These are phyloP conservation scores for Naganishia friedmannii DNA, from an alignment of 768 basidiomycete genomes.

Conservation along the genomic window DNA sequence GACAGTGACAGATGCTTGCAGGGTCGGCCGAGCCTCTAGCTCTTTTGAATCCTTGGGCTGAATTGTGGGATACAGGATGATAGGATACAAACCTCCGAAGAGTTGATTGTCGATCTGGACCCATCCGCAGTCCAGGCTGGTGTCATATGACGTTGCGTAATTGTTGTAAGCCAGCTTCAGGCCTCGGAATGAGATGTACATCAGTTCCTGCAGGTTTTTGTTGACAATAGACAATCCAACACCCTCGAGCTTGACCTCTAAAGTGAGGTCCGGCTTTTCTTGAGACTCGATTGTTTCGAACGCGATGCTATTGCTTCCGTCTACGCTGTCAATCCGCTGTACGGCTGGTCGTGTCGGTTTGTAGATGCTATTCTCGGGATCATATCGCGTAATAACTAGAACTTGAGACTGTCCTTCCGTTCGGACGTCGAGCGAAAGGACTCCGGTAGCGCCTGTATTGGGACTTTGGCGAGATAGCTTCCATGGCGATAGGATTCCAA, in stretches of 20 bases:
- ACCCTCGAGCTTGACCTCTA: constrained; percentile 77
- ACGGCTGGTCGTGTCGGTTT: constrained; percentile 64
- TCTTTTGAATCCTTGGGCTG: constrained; percentile 64
- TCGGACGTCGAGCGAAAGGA: constrained; percentile 84
- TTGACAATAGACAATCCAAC: constrained; percentile 91
- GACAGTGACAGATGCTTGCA: constrained; percentile 82
- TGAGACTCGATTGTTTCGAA: constrained; percentile 78
- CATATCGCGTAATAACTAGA: constrained; percentile 80
- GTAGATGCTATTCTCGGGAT: constrained; percentile 79
- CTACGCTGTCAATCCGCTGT: constrained; percentile 62
- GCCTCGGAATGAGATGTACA: constrained; percentile 75
- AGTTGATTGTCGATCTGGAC: constrained; percentile 97
- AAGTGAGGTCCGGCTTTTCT: constrained; percentile 66
- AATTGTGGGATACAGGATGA: constrained; percentile 89
- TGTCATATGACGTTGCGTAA: constrained; percentile 71
- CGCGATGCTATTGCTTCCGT: constrained; percentile 63
- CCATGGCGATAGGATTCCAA: constrained; percentile 85
- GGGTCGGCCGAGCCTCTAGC: constrained; percentile 77
- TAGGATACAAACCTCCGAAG: constrained; percentile 91
- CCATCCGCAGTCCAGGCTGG: constrained; percentile 76
- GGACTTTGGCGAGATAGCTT: constrained; percentile 57
- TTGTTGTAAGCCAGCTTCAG: constrained; percentile 81
- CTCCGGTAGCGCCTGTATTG: constrained; percentile 54
- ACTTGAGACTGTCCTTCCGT: constrained; percentile 83
- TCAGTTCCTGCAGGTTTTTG: constrained; percentile 77